Evolutionary conservation across 2,329 filamentous ascomycete species (phyloP).

Genomic region (Cadophora malorum): DNA sequence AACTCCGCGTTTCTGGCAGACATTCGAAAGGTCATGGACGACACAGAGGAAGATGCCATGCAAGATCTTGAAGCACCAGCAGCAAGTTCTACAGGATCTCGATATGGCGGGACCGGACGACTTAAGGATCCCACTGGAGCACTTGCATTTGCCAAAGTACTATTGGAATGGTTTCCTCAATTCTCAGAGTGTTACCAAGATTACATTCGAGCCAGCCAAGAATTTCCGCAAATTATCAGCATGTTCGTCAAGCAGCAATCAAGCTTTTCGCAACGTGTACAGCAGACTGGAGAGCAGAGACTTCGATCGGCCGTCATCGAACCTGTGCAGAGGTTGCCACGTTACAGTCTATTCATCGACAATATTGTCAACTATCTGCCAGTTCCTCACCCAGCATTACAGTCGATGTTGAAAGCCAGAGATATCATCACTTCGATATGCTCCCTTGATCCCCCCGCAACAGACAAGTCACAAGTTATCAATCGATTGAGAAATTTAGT

Average conservation of each 20-base stretch:
- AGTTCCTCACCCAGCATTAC: slow-evolving; percentile 82
- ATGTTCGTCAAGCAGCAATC: slow-evolving; percentile 80
- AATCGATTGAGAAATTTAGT: slow-evolving; percentile 78
- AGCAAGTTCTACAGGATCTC: slow-evolving; percentile 54
- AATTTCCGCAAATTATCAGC: slow-evolving; percentile 83
- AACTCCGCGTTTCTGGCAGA: slow-evolving; percentile 83
- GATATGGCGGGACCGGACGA: slow-evolving; percentile 53
- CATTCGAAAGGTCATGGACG: slow-evolving; percentile 77
- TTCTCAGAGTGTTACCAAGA: slow-evolving; percentile 92
- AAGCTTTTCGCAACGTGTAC: slow-evolving; percentile 80
- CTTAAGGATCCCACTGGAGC: slow-evolving; percentile 78
- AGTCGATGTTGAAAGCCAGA: slow-evolving; percentile 82
- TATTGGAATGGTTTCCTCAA: slow-evolving; percentile 90
- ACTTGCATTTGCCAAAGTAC: slow-evolving; percentile 76
- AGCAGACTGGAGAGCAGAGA: slow-evolving; percentile 86
- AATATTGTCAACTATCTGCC: slow-evolving; percentile 89
- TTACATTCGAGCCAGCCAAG: slow-evolving; percentile 89
- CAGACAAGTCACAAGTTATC: slow-evolving; percentile 76
- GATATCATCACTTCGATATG: slow-evolving; percentile 97
- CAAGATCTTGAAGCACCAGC: slow-evolving; percentile 72
- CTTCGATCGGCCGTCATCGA: slow-evolving; percentile 94
- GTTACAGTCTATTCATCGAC: slow-evolving; percentile 96
- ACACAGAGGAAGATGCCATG: slow-evolving; percentile 81
- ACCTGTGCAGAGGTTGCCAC: slow-evolving; percentile 90
- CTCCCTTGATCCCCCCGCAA: slow-evolving; percentile 77